Conservation (phyloP, 2,329 filamentous ascomycete genomes). For the Aspergillus chevalieri region DNA sequence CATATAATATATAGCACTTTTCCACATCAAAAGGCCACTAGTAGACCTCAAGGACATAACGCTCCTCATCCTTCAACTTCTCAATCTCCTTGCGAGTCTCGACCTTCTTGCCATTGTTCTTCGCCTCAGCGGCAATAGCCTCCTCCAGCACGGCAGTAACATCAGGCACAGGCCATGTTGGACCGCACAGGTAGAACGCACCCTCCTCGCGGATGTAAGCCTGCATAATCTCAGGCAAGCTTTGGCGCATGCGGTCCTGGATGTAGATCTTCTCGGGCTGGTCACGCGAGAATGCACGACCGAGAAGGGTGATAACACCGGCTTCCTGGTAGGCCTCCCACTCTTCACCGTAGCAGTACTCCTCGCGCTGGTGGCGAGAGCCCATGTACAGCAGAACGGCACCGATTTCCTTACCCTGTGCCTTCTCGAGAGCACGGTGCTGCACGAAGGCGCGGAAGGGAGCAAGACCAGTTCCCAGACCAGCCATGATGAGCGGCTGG, state of each 20-base stretch:
- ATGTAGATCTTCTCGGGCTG: slow-evolving; percentile 99
- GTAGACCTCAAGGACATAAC: slow-evolving; percentile 96
- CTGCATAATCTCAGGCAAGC: slow-evolving; percentile 70
- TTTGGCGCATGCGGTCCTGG: slow-evolving; percentile 94
- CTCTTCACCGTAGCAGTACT: slow-evolving; percentile 97
- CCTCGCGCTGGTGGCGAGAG: slow-evolving; percentile 92
- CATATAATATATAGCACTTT: too few relatives aligned
- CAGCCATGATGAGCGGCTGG: slow-evolving; percentile 96
- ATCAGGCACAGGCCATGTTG: slow-evolving; percentile 97
- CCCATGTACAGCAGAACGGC: slow-evolving; percentile 93
- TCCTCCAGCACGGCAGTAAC: slow-evolving; percentile 92
- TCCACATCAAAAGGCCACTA: slow-evolving; percentile 39
- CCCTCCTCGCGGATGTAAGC: slow-evolving; percentile 84
- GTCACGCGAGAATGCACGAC: slow-evolving; percentile 90
- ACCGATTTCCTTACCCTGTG: slow-evolving; percentile 92
- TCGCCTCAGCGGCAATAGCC: slow-evolving; percentile 72
- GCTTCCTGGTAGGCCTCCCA: slow-evolving; percentile 98
- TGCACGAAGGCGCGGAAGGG: slow-evolving; percentile 99
- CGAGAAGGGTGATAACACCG: slow-evolving; percentile 88
- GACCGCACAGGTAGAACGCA: slow-evolving; percentile 93
- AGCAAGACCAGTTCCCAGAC: slow-evolving; percentile 92
- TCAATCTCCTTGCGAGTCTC: slow-evolving; percentile 90
- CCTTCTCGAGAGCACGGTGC: slow-evolving; percentile 95
- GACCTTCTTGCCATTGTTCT: slow-evolving; percentile 65
- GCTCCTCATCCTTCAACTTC: slow-evolving; percentile 85